Base-by-base conservation (phyloP, 208 protist genomes). In the Leishmania turanica region DNA sequence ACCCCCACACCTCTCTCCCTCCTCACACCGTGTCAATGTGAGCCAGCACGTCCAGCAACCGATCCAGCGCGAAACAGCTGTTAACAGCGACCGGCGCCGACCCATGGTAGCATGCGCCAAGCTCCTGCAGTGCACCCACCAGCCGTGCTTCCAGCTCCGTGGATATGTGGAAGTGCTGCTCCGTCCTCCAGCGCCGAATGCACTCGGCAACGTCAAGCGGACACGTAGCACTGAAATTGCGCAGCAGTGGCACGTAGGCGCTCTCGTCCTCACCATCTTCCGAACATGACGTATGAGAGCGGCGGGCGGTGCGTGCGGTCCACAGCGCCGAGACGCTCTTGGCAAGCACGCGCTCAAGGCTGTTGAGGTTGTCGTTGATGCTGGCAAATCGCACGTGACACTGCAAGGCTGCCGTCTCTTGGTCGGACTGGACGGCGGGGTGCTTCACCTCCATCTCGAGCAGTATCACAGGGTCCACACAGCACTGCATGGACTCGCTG, bases 401-500 rank as follows among this genome's bases (percentile, higher is more conserved):
- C 2, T 85, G 42, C 53, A 81, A 42, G 51, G 49, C 82, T 0
- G 82, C 76, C 15, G 72, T 45, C 51, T 85, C 82, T n/a, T 75
- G 62, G 31, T 85, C 77, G 6, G 76, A 65, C 45, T 78, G 82
- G 27, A 75, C 15, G 4, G 77, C 82, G 6, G 82, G 82, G 53
- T 85, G 82, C 65, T 76, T 65, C 73, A 62, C 51, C 62, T 82
- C 78, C 56, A 75, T n/a, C 47, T 81, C 72, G 1, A 87, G 56
- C 6, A 84, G 73, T 27, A 70, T 81, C 58, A 65, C 65, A 42
- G 75, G 64, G 56, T 78, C 82, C 19, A 65, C 70, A 72, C 76
- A 90, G 83, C 88, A 93, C 56, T 92, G 84, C 73, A 95, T 90
- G 19, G 80, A 87, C 81, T 96, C 93, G 62, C 87, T 87, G 68